phyloP scores from a whole-genome alignment of 768 basidiomycete genomes.

The Lyophyllum shimeji region DNA sequence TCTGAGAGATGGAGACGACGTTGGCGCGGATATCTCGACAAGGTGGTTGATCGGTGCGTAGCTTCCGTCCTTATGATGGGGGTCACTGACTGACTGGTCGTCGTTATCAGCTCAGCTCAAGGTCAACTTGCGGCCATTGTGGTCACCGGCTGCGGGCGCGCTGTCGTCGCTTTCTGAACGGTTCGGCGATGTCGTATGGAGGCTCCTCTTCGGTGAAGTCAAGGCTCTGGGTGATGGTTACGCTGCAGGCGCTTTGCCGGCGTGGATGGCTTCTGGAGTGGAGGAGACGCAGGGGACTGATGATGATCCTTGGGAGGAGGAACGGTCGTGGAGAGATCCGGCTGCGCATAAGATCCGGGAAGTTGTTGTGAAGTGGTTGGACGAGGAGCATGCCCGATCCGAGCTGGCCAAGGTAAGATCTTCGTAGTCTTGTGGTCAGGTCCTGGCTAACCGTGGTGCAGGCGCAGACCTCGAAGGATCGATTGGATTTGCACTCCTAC shows the following conservation, averaged over 20 bases:
- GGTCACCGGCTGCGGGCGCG: constrained; percentile 77
- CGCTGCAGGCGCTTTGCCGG: background rate
- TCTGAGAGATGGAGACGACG: constrained; percentile 52
- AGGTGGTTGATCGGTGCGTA: constrained; percentile 72
- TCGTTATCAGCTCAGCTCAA: constrained; percentile 74
- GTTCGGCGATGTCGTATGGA: constrained; percentile 77
- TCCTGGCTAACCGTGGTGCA: constrained; percentile 16
- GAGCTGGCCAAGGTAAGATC: constrained; percentile 33
- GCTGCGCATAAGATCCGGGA: constrained; percentile 60
- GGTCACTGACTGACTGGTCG: background rate
- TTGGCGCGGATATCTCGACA: constrained; percentile 61
- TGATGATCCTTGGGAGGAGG: constrained; percentile 59
- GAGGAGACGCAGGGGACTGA: constrained; percentile 20
- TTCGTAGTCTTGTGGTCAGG: background rate
- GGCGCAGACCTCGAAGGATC: constrained; percentile 38
- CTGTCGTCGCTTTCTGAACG: constrained; percentile 50
- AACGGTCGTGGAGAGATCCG: constrained; percentile 79
- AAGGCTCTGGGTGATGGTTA: constrained; percentile 23
- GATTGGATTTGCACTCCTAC: constrained; percentile 75
- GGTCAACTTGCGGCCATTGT: constrained; percentile 88
- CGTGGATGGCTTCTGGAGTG: constrained; percentile 11
- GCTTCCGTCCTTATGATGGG: background rate
- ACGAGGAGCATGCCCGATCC: constrained; percentile 24
- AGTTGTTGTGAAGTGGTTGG: constrained; percentile 49
- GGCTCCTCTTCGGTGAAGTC: constrained; percentile 46